Conservation (phyloP, 73 alveolate genomes). For the Tetrahymena thermophila region DNA sequence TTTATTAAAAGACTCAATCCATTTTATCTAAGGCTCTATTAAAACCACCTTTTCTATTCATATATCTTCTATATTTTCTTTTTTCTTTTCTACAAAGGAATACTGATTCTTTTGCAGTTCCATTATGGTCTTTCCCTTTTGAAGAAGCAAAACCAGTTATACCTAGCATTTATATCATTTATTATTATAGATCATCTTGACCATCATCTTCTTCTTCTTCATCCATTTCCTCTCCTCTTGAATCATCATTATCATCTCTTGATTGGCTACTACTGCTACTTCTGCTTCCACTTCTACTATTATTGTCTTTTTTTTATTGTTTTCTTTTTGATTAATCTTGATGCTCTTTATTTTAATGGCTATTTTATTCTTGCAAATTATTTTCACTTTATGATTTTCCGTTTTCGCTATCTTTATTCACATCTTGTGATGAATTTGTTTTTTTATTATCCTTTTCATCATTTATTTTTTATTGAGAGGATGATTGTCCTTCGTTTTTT, state of each 20-base stretch:
- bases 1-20: not conserved
- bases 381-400: not conserved
- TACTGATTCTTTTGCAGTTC: slow-evolving; percentile 20
- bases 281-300: not conserved
- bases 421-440: not conserved
- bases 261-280: not conserved
- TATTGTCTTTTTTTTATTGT: not conserved
- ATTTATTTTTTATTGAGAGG: not conserved
- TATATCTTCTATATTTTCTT: slow-evolving; percentile 33
- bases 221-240: not conserved
- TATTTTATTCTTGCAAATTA: not conserved
- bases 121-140: slow-evolving; percentile 42
- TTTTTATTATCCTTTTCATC: not conserved
- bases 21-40: slow-evolving; percentile 11
- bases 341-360: not conserved
- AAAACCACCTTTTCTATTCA: slow-evolving; percentile 48
- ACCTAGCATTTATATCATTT: slow-evolving; percentile 22
- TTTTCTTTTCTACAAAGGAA: slow-evolving; percentile 4
- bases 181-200: not conserved
- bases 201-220: slow-evolving; percentile 20
- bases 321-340: not conserved
- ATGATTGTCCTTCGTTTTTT: not conserved
- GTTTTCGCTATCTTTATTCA: not conserved
- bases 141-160: slow-evolving; percentile 19
- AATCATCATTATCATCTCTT: not conserved